phyloP scores from a whole-genome alignment of 2,329 filamentous ascomycete species.

The Cucurbitaria berberidis region DNA sequence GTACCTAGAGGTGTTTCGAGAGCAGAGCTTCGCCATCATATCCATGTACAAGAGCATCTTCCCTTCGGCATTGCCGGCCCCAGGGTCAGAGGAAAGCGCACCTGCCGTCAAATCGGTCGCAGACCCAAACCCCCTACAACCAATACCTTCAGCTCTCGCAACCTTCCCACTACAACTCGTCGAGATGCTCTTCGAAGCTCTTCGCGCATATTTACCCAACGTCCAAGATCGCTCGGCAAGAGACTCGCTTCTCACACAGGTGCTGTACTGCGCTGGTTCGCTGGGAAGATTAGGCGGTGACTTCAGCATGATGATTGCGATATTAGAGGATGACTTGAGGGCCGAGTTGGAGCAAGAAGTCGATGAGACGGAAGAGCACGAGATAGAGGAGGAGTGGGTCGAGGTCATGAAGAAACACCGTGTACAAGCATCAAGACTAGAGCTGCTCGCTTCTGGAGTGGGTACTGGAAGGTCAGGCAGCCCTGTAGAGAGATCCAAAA shows the following conservation, averaged over 20 bases:
- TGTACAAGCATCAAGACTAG: slow-evolving; percentile 78
- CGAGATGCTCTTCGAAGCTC: slow-evolving; percentile 77
- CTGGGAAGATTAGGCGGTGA: slow-evolving; percentile 88
- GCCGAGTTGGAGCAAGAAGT: slow-evolving; percentile 48
- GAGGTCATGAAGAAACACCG: slow-evolving; percentile 88
- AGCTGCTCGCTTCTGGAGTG: slow-evolving; percentile 58
- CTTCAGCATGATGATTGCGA: slow-evolving; percentile 85
- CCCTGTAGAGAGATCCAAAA: slow-evolving; percentile 2
- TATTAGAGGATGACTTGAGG: slow-evolving; percentile 56
- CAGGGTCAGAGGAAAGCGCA: slow-evolving; percentile 37
- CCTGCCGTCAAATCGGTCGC: slow-evolving; percentile 29
- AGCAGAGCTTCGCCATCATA: slow-evolving; percentile 95
- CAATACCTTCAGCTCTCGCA: slow-evolving; percentile 76
- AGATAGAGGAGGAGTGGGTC: slow-evolving; percentile 73
- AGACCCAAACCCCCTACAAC: slow-evolving; percentile 50
- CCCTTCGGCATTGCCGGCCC: slow-evolving; percentile 61
- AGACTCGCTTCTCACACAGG: slow-evolving; percentile 89
- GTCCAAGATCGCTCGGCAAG: slow-evolving; percentile 79
- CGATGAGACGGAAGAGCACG: slow-evolving; percentile 49
- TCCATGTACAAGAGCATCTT: slow-evolving; percentile 95
- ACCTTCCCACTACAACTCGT: slow-evolving; percentile 87
- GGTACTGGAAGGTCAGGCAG: slow-evolving; percentile 39
- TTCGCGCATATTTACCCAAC: slow-evolving; percentile 78
- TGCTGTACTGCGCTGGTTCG: slow-evolving; percentile 91
- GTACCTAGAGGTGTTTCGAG: slow-evolving; percentile 96